phyloP scores from a whole-genome alignment of 73 alveolate species.

The Tetrahymena elliotti region DNA sequence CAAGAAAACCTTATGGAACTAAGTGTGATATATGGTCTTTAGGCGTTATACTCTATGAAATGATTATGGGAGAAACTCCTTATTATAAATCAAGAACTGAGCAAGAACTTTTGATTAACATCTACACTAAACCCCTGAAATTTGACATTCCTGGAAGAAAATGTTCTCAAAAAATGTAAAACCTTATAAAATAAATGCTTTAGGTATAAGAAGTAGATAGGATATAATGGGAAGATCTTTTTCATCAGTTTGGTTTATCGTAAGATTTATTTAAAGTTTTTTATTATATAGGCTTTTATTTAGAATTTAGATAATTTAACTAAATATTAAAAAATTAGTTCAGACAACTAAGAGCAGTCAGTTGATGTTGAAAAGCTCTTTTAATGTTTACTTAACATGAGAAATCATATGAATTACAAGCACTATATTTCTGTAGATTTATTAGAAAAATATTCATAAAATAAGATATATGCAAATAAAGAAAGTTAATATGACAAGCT shows the following conservation, averaged over 20 bases:
- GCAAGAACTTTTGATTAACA: constrained; percentile 20
- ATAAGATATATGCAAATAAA: neutral
- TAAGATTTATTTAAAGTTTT: neutral
- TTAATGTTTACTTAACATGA: neutral
- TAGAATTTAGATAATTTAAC: neutral
- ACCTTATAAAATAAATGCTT: constrained; percentile 15
- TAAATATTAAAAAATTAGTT: no score
- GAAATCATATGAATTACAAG: neutral
- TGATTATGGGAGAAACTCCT: constrained; percentile 61
- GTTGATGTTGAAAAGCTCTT: neutral
- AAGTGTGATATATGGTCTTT: constrained; percentile 68
- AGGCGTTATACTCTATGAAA: constrained; percentile 64
- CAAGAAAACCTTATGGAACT: constrained; percentile 45
- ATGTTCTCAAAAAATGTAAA: constrained; percentile 1
- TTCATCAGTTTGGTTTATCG: constrained; percentile 2
- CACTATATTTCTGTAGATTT: neutral
- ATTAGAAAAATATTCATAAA: neutral
- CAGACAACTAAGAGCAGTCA: neutral
- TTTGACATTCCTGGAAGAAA: constrained; percentile 5
- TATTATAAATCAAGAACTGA: constrained; percentile 29
- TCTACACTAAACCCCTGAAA: constrained; percentile 13
- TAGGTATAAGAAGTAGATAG: constrained; percentile 27
- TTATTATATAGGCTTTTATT: no score
- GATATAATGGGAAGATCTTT: constrained; percentile 29
- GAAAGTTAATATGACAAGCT: neutral